Evolutionary conservation across 345 rosid species (phyloP).

Genomic region (Eucalyptus regnans): DNA sequence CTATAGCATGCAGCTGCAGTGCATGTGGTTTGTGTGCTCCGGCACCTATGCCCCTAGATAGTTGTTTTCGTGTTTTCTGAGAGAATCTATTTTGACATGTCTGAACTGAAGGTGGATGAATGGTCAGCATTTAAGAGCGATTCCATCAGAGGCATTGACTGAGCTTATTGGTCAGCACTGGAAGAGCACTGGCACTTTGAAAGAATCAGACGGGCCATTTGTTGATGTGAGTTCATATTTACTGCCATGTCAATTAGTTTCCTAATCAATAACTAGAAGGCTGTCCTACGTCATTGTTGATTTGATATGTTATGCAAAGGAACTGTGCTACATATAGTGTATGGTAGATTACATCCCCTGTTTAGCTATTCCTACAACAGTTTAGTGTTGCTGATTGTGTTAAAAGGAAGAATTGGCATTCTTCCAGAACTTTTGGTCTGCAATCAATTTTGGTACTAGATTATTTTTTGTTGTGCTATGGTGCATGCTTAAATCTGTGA

Average conservation of each 20-base stretch:
- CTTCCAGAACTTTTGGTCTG: not conserved
- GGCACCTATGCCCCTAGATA: not conserved
- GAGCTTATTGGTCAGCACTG: conserved; percentile 76
- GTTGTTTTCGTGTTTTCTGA: not conserved
- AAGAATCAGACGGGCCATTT: conserved; percentile 50
- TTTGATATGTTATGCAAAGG: not conserved
- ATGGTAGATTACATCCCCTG: not conserved
- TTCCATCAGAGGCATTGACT: conserved; percentile 50
- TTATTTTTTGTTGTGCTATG: not conserved
- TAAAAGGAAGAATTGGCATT: not conserved
- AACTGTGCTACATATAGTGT: not conserved
- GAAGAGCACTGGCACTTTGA: conserved; percentile 57
- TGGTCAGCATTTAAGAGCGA: conserved; percentile 73
- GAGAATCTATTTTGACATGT: not conserved
- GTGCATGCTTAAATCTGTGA: not conserved
- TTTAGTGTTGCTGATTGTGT: not conserved
- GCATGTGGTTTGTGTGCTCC: not conserved
- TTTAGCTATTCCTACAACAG: not conserved
- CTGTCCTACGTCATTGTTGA: not conserved
- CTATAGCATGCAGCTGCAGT: not conserved
- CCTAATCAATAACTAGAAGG: not conserved
- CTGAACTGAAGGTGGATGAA: conserved; percentile 82
- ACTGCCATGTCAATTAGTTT: not conserved
- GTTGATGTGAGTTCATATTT: conserved; percentile 43
- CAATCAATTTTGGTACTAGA: not conserved